phyloP scores from a whole-genome alignment of 2,329 filamentous ascomycete genomes.

The Apiospora arundinis region DNA sequence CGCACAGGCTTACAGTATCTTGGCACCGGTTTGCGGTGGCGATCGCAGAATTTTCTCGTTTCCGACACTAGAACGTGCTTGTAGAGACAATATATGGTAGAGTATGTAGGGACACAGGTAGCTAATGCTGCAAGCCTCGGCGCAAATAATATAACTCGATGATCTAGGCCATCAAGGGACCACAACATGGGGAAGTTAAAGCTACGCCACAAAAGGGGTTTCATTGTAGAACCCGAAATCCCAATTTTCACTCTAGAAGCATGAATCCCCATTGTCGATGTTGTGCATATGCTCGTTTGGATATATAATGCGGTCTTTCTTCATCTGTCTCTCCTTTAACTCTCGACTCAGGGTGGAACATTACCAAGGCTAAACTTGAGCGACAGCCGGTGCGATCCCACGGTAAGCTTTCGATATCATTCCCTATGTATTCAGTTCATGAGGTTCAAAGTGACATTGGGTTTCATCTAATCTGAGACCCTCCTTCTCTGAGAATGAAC shows the following conservation, averaged over 20 bases:
- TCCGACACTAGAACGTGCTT: neutral
- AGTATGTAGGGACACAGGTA: too few species aligned
- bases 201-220: neutral
- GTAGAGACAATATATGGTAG: too few species aligned
- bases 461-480: neutral
- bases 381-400: neutral
- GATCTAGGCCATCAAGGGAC: neutral
- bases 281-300: neutral
- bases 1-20: neutral
- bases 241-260: neutral
- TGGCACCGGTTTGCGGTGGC: neutral
- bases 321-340: neutral
- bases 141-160: too few species aligned
- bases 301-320: neutral
- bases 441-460: neutral
- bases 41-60: neutral
- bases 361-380: neutral
- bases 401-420: neutral
- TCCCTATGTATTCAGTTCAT: neutral
- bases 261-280: neutral
- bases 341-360: neutral
- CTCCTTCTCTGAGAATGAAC: neutral
- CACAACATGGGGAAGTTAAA: neutral
- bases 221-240: neutral
- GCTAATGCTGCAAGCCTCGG: too few species aligned